Evolutionary conservation across 2,329 filamentous ascomycete species (phyloP).

Genomic region (Colletotrichum tropicale): DNA sequence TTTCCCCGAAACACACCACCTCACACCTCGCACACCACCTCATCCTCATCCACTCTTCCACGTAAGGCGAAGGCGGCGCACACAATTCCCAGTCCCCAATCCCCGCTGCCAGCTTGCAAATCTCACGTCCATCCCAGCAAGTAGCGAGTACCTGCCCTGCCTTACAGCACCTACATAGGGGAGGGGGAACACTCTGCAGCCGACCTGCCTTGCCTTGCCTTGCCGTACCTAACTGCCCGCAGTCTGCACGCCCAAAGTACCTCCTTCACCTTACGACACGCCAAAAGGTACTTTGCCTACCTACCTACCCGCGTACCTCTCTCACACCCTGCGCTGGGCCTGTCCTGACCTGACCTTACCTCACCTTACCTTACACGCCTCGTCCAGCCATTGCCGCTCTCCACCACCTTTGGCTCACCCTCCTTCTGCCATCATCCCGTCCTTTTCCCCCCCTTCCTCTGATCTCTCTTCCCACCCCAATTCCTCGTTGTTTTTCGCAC

Average conservation of each 20-base stretch:
- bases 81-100: neutral
- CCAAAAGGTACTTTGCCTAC: neutral
- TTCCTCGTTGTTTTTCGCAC: conserved; percentile 13
- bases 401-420: conserved; percentile 13
- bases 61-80: neutral
- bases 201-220: neutral
- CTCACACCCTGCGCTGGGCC: neutral
- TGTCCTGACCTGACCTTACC: neutral
- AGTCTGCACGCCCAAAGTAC: neutral
- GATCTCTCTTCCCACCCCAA: conserved; percentile 1
- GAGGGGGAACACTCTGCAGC: neutral
- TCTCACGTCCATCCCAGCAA: neutral
- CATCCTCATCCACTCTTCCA: neutral
- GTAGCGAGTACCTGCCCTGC: neutral
- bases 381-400: conserved; percentile 19
- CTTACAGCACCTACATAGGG: neutral
- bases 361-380: conserved; percentile 4
- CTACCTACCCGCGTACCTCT: neutral
- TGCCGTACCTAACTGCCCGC: neutral
- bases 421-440: conserved; percentile 13
- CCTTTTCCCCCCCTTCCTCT: neutral
- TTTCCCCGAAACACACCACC: conserved; percentile 14
- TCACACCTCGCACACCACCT: neutral
- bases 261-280: neutral
- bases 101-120: neutral